Conservation (phyloP, 2,329 filamentous ascomycete species). For the Alternaria brassicicola region DNA sequence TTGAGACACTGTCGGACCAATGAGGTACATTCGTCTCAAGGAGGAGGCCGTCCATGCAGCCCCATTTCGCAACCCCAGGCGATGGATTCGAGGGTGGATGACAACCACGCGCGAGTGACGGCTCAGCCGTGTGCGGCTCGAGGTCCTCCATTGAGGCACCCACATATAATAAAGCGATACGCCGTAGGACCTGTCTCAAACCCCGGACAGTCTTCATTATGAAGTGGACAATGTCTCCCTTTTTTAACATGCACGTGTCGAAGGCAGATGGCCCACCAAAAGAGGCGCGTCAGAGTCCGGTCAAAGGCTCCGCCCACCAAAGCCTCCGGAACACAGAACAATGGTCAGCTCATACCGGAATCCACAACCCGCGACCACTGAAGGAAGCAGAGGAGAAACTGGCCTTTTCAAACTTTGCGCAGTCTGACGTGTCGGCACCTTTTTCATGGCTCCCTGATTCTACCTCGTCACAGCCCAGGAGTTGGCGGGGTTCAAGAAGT, state of each 20-base stretch:
- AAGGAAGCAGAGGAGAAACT: neutral
- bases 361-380: neutral
- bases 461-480: neutral
- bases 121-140: neutral
- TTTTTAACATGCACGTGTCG: neutral
- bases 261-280: neutral
- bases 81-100: neutral
- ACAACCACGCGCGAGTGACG: neutral
- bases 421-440: neutral
- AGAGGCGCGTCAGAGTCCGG: neutral
- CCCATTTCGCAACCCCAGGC: neutral
- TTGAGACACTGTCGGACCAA: neutral
- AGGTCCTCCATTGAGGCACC: neutral
- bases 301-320: neutral
- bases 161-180: neutral
- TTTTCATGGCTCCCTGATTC: neutral
- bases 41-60: neutral
- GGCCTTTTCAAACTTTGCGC: neutral
- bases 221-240: neutral
- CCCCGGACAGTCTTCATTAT: neutral
- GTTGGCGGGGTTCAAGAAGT: neutral
- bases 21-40: neutral
- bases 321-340: neutral
- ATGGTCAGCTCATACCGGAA: neutral
- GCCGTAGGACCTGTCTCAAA: neutral